A percentile compares a stretch with the other conserved stretches of the same genome.
Conservation (phyloP, 257 asterid species). For the Forsythia viridissima region DNA sequence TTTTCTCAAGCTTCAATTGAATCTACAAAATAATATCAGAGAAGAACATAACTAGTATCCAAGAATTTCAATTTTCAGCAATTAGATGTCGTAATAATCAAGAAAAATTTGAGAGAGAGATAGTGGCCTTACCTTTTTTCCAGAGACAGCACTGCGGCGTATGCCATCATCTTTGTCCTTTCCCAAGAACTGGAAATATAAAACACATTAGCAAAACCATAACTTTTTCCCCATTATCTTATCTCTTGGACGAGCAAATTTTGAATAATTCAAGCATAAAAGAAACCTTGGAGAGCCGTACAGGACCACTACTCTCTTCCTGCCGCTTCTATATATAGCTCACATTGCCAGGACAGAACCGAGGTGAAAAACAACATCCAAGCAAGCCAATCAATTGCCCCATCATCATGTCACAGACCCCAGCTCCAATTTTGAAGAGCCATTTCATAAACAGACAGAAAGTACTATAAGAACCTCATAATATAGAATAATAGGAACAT, state of each 20-base stretch:
- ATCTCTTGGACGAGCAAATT: neutral
- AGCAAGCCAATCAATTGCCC: conserved; percentile 60
- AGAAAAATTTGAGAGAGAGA: neutral
- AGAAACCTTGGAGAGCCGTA: conserved; percentile 90
- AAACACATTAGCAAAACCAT: conserved; percentile 22
- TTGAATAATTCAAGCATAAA: neutral
- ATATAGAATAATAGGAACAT: conserved; percentile 3
- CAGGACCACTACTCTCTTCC: conserved; percentile 82
- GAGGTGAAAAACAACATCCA: conserved; percentile 58
- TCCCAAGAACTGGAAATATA: conserved; percentile 66
- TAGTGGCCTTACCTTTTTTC: conserved; percentile 66
- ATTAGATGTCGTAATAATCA: neutral
- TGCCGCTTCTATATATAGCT: conserved; percentile 85
- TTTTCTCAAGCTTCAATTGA: conserved; percentile 81
- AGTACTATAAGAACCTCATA: conserved; percentile 60
- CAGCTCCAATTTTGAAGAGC: conserved; percentile 99
- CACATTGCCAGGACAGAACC: conserved; percentile 73
- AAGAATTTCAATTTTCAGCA: conserved; percentile 60
- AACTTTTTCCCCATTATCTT: neutral
- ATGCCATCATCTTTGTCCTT: conserved; percentile 77
- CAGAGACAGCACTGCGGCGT: conserved; percentile 98
- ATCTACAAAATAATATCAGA: conserved; percentile 49
- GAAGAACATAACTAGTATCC: conserved; percentile 67
- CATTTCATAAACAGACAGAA: conserved; percentile 69
- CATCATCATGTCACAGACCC: conserved; percentile 72